phyloP scores from a whole-genome alignment of 2,329 filamentous ascomycete genomes.

The Fusarium sp. region DNA sequence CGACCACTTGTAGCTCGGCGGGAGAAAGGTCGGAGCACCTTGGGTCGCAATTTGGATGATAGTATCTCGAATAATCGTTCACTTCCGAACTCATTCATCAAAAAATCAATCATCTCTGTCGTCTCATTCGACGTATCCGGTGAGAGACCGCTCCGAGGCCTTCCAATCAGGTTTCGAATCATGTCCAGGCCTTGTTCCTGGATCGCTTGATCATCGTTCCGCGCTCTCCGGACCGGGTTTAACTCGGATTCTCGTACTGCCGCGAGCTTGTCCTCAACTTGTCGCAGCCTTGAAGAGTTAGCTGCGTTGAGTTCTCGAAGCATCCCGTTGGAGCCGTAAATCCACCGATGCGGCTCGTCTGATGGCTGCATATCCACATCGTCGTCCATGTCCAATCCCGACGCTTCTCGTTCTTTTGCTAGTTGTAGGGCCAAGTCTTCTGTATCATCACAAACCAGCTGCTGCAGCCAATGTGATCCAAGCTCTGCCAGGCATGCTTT shows the following conservation, averaged over 20 bases:
- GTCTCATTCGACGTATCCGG: slow-evolving; percentile 65
- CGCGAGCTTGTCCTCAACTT: slow-evolving; percentile 64
- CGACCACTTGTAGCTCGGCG: slow-evolving; percentile 56
- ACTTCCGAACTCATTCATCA: slow-evolving; percentile 82
- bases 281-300: slow-evolving; percentile 60
- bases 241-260: slow-evolving; percentile 74
- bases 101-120: slow-evolving; percentile 83
- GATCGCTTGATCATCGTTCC: slow-evolving; percentile 83
- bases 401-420: slow-evolving; percentile 49
- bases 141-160: slow-evolving; percentile 63
- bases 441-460: slow-evolving; percentile 76
- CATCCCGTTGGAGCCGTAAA: slow-evolving; percentile 51
- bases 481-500: slow-evolving; percentile 83
- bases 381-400: slow-evolving; percentile 64
- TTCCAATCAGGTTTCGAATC: slow-evolving; percentile 88
- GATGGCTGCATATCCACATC: slow-evolving; percentile 69
- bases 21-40: slow-evolving; percentile 66
- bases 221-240: slow-evolving; percentile 75
- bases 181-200: slow-evolving; percentile 94
- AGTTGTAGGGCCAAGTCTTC: slow-evolving; percentile 65
- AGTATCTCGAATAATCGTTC: slow-evolving; percentile 85
- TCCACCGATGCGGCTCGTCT: slow-evolving; percentile 59
- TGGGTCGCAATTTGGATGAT: slow-evolving; percentile 79
- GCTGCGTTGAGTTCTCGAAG: slow-evolving; percentile 53
- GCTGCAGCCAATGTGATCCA: slow-evolving; percentile 82